These are phyloP conservation scores for Entophlyctis luteolus DNA, from an alignment of 192 early-diverging fungal genomes.

Conservation along the genomic window DNA sequence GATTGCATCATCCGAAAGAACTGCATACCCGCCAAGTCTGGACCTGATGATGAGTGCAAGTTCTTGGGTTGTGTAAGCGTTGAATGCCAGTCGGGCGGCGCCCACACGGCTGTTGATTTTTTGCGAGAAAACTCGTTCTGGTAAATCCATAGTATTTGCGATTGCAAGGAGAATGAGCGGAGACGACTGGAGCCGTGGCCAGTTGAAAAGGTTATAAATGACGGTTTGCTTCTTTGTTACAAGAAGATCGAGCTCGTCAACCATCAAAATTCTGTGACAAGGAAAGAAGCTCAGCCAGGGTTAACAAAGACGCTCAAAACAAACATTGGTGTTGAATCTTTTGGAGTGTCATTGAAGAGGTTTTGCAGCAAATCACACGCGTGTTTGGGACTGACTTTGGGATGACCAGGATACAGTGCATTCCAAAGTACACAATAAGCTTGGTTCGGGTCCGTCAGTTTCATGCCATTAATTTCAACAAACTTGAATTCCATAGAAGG, in stretches of 20 bases:
- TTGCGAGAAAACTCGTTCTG: constrained; percentile 84
- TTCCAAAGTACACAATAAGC: constrained; percentile 84
- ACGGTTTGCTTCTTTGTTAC: constrained; percentile 88
- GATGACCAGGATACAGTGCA: constrained; percentile 48
- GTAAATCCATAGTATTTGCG: constrained; percentile 98
- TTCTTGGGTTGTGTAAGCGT: constrained; percentile 84
- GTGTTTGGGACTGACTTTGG: constrained; percentile 65
- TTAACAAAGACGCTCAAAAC: too few relatives aligned
- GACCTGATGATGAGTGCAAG: constrained; percentile 81
- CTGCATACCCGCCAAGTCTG: constrained; percentile 67
- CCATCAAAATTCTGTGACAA: constrained; percentile 75
- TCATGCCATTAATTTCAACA: constrained; percentile 98
- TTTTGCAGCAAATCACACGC: constrained; percentile 68
- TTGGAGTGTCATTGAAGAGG: constrained; percentile 7
- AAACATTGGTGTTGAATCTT: constrained; percentile 16
- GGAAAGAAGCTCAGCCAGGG: background rate
- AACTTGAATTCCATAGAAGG: constrained; percentile 65
- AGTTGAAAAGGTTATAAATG: constrained; percentile 98
- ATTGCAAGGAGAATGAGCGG: constrained; percentile 89
- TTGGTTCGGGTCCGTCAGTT: constrained; percentile 85
- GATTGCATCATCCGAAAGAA: constrained; percentile 70
- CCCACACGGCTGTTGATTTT: constrained; percentile 88
- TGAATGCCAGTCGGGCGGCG: constrained; percentile 54
- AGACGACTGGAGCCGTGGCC: constrained; percentile 81
- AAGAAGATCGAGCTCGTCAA: constrained; percentile 95